Conservation (phyloP, 768 basidiomycete genomes). For the Phaeotremella skinneri region DNA sequence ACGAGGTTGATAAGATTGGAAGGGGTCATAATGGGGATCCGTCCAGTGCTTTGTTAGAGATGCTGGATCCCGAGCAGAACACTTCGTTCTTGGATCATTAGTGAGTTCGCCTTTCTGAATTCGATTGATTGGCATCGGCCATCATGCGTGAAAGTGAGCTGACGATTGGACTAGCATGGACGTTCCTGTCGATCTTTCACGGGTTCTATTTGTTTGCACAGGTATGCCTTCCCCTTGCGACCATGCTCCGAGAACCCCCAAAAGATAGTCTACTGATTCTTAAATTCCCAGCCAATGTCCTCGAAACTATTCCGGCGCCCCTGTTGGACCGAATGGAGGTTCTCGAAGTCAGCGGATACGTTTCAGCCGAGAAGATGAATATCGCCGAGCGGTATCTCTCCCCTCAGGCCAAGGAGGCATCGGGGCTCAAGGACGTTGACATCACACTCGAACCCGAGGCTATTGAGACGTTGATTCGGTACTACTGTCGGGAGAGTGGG, state of each 20-base stretch:
- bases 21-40: slow-evolving; percentile 89
- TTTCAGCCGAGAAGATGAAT: slow-evolving; percentile 83
- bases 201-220: slow-evolving; percentile 96
- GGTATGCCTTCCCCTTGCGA: slow-evolving; percentile 50
- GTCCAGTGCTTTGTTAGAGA: slow-evolving; percentile 82
- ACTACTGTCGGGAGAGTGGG: slow-evolving; percentile 95
- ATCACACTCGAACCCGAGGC: slow-evolving; percentile 72
- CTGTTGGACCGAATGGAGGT: slow-evolving; percentile 96
- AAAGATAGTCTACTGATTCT: background rate
- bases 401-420: slow-evolving; percentile 88
- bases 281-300: slow-evolving; percentile 65
- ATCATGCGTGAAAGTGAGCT: slow-evolving; percentile 21
- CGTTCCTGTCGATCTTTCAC: slow-evolving; percentile 91
- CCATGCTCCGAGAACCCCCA: slow-evolving; percentile 36
- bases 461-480: slow-evolving; percentile 86
- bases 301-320: slow-evolving; percentile 90
- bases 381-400: slow-evolving; percentile 85
- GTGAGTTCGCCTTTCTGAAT: slow-evolving; percentile 55
- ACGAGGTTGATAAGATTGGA: slow-evolving; percentile 89
- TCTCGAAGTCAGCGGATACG: slow-evolving; percentile 89
- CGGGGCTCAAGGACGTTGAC: slow-evolving; percentile 79
- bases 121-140: background rate
- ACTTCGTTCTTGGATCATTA: slow-evolving; percentile 92
- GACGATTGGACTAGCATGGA: slow-evolving; percentile 66
- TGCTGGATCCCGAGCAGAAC: slow-evolving; percentile 95